Evolutionary conservation across 805 yeast species (phyloP), one percentile per base, ranked within the genome.

Genomic region (Cyberlindnera maritima): DNA sequence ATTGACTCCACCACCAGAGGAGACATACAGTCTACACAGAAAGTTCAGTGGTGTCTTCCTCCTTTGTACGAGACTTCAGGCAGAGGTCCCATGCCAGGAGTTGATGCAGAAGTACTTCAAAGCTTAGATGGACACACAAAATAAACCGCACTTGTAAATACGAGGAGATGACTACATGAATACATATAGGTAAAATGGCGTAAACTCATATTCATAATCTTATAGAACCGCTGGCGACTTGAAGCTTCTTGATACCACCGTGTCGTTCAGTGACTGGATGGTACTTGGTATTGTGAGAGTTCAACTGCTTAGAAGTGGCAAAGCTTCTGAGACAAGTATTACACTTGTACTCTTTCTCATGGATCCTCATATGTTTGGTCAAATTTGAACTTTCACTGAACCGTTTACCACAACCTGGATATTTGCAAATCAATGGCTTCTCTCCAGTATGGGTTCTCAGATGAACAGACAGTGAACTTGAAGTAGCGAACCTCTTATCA

Each of bases 1-100:
- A 56, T 72, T 94, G 51, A 81, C 96, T 3, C 97, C 99, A 3
- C 99, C 99, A 13, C 99, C 99, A 2, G 98, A 94, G 61, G 99
- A 94, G 66, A 94, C 99, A 0, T 94, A 94, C 64, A 86, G 96
- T n/a, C 72, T 94, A 57, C 99, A 94, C 68, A 76, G 99, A 59
- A 94, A 94, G 62, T 81, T 94, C 61, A 87, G 96, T 62, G 99
- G 99, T 11, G 96, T 94, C 1, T 94, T 87, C 62, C 72, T 94
- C 51, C 72, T 94, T 45, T 92, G 98, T 69, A 87, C 98, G 3
- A 78, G 88, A 57, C 74, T 94, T 66, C 72, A 79, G 35, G 97
- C 98, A 2, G 71, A 75, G 12, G 92, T 94, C 31, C 95, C 91
- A 14, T 85, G 96, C 62, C 81, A 83, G 43, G 72, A 82, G 55